phyloP scores from a whole-genome alignment of 768 basidiomycete species.

The Auricularia auricula-judae region DNA sequence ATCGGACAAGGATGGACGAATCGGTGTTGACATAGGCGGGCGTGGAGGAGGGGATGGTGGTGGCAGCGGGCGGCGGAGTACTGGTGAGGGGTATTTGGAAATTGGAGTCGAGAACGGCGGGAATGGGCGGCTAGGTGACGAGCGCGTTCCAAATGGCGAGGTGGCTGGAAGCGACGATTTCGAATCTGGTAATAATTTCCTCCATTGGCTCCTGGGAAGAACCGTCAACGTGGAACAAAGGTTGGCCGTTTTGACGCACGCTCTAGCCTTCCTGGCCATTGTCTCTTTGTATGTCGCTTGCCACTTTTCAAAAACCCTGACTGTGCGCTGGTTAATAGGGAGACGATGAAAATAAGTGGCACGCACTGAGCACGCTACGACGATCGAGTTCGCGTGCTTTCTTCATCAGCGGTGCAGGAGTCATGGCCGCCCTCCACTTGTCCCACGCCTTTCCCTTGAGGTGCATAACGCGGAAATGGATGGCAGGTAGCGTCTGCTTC shows the following conservation, averaged over 20 bases:
- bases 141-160: background rate
- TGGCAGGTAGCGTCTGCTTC: constrained; percentile 61
- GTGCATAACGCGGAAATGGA: constrained; percentile 58
- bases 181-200: background rate
- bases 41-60: background rate
- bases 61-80: background rate
- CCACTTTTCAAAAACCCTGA: constrained; percentile 53
- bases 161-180: background rate
- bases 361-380: constrained; percentile 46
- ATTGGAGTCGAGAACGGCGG: background rate
- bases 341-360: background rate
- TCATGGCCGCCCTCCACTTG: constrained; percentile 59
- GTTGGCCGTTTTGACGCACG: constrained; percentile 40
- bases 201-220: too few relatives aligned
- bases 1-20: background rate
- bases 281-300: constrained; percentile 55
- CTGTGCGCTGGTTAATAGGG: constrained; percentile 21
- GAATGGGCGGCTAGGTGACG: background rate
- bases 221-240: background rate
- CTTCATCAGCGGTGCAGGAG: constrained; percentile 53
- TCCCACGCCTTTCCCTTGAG: constrained; percentile 52
- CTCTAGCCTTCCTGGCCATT: constrained; percentile 67
- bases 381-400: constrained; percentile 54
- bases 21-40: background rate
- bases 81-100: background rate